A percentile compares a stretch with the other conserved stretches of the same genome.
Conservation (phyloP, 2,329 filamentous ascomycete species). For the Scopulariopsis brevicaulis region DNA sequence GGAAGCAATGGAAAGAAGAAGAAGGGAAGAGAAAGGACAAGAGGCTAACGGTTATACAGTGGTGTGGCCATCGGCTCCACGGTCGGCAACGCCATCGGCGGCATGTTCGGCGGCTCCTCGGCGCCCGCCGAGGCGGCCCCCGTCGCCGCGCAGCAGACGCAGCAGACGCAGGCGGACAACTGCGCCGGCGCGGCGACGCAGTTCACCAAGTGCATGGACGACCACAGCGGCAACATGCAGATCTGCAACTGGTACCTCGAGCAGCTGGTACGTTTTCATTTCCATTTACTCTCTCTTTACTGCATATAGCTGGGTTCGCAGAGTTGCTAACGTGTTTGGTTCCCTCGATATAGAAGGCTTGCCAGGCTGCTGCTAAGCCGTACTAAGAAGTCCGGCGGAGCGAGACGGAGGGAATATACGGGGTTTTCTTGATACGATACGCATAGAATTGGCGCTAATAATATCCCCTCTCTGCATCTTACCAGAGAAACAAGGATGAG, state of each 20-base stretch:
- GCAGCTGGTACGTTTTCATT: constrained; percentile 49
- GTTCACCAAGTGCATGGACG: constrained; percentile 95
- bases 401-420: not conserved
- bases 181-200: constrained; percentile 71
- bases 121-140: constrained; percentile 33
- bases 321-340: constrained; percentile 2
- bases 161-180: constrained; percentile 35
- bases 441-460: constrained; percentile 1
- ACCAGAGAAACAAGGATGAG: constrained; percentile 6
- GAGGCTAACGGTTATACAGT: constrained; percentile 32
- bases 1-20: too few relatives aligned
- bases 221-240: constrained; percentile 85
- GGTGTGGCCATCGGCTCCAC: constrained; percentile 95
- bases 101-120: constrained; percentile 66
- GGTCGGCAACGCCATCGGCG: constrained; percentile 88
- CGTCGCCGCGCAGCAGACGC: constrained; percentile 33
- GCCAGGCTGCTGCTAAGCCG: constrained; percentile 63
- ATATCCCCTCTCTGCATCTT: constrained; percentile 2
- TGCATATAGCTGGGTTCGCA: not conserved
- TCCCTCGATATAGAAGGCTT: constrained; percentile 52
- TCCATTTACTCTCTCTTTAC: constrained; percentile 17
- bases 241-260: constrained; percentile 98
- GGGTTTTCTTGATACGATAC: constrained; percentile 3
- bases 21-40: not conserved
- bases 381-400: constrained; percentile 36